These are phyloP conservation scores for Leptosphaerulina australis DNA, from an alignment of 2,329 filamentous ascomycete genomes.

Conservation along the genomic window DNA sequence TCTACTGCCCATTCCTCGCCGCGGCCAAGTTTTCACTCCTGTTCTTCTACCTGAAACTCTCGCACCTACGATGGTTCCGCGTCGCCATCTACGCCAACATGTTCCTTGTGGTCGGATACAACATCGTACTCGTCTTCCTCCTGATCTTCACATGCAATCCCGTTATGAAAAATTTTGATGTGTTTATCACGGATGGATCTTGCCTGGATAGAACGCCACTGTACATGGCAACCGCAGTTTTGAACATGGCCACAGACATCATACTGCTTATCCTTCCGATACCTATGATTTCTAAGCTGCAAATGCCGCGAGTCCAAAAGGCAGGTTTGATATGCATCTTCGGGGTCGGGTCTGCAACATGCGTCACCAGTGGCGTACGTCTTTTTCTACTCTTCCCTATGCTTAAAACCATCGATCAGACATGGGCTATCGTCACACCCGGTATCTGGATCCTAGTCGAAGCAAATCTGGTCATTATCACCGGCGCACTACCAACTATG, in stretches of 20 bases:
- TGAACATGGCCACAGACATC: conserved; percentile 30
- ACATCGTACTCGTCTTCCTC: conserved; percentile 26
- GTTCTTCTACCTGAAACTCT: conserved; percentile 27
- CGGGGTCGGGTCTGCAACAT: conserved; percentile 25
- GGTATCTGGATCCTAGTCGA: conserved; percentile 43
- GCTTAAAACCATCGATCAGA: conserved; percentile 17
- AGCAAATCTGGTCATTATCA: conserved; percentile 51
- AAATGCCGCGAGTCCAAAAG: conserved; percentile 24
- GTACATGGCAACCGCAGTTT: conserved; percentile 29
- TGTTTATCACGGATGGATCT: conserved; percentile 19
- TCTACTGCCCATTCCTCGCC: conserved; percentile 25
- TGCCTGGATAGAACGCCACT: conserved; percentile 28
- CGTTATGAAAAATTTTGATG: conserved; percentile 25
- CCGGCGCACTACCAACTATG: conserved; percentile 51
- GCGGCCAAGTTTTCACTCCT: conserved; percentile 31
- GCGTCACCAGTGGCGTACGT: conserved; percentile 8
- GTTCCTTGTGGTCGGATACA: conserved; percentile 30
- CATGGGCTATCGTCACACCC: conserved; percentile 24
- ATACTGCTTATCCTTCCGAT: conserved; percentile 25
- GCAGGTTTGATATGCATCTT: conserved; percentile 28
- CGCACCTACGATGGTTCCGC: conserved; percentile 20
- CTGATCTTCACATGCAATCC: conserved; percentile 32
- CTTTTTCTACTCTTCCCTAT: conserved; percentile 4
- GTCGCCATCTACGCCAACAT: conserved; percentile 22
- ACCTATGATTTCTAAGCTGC: conserved; percentile 27